phyloP scores from a whole-genome alignment of 2,329 filamentous ascomycete species.

The Neofusicoccum kwambonambiense region DNA sequence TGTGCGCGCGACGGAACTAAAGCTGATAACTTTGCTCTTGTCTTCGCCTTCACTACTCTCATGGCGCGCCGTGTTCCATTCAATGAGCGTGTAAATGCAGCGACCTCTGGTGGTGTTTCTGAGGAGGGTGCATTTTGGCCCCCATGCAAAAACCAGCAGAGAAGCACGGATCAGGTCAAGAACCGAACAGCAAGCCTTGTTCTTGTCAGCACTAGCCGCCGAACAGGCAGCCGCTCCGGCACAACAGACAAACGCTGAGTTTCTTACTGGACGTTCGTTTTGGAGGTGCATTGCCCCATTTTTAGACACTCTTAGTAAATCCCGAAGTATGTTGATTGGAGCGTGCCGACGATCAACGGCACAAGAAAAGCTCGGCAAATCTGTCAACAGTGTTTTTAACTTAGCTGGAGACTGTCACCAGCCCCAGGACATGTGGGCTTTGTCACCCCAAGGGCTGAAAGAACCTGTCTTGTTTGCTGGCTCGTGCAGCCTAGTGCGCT shows the following conservation, averaged over 20 bases:
- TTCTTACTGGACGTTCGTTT: no score
- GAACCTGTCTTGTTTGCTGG: no score
- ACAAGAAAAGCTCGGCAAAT: no score
- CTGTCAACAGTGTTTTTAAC: no score
- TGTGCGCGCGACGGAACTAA: not conserved
- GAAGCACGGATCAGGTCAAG: not conserved
- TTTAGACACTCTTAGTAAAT: no score
- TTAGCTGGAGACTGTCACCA: no score
- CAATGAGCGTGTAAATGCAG: not conserved
- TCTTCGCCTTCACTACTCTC: not conserved
- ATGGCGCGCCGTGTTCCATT: not conserved
- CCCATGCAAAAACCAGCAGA: not conserved
- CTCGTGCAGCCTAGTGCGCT: no score
- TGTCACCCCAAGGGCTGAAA: no score
- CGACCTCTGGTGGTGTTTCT: not conserved
- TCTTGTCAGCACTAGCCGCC: not conserved
- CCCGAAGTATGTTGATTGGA: no score
- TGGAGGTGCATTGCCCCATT: no score
- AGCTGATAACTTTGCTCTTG: not conserved
- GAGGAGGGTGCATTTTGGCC: not conserved
- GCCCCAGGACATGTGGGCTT: no score
- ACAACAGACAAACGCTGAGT: not conserved
- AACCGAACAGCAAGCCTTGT: not conserved
- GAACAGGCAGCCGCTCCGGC: not conserved
- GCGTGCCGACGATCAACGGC: no score